Base-by-base conservation (phyloP, 805 yeast species). In the Starmerella lactis-condensi region DNA sequence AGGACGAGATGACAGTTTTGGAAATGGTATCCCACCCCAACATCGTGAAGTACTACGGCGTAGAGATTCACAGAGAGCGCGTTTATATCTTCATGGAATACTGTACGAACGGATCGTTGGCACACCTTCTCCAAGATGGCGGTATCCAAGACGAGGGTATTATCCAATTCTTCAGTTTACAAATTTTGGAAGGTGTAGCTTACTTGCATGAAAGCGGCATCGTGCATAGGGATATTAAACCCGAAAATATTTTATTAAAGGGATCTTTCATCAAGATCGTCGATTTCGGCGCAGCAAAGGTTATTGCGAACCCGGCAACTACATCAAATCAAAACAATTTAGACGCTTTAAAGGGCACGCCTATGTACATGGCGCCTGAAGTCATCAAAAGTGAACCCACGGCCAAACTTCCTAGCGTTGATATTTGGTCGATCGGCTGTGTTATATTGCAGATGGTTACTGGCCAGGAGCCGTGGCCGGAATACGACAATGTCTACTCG, bases 351-450 rank as follows among this genome's bases (percentile, higher is more conserved):
- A 72, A 92, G 2, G 98, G 98, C 24, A 89, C 98, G 0, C 96
- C 96, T 11, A 89, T 85, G 95, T 89, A 89, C 56, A 85, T 89
- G 96, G 81, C 96, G 0, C 98, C 98, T 0, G 98, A 89, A 47
- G 77, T 79, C 0, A 79, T 89, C 36, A 78, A 89, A 1, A 95
- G 95, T 2, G 61, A 67, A 5, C 53, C 63, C 1, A 48, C 64
- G 1, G 44, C 44, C 9, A 39, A 33, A 19, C 38, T 37, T n/a
- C 67, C 63, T 40, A 83, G 83, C 3, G 69, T 72, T 3, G 98
- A 89, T 56, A 77, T 89, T 21, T 89, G 98, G 98, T 81, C 98
- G 0, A 59, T 85, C 25, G 98, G 98, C 3, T 89, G 98, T 53
- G 85, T 93, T 53, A 76, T 89, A 2, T 53, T 85, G 28, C 96